These are phyloP conservation scores for Candida railenensis DNA, from an alignment of 805 yeast species.

Conservation along the genomic window DNA sequence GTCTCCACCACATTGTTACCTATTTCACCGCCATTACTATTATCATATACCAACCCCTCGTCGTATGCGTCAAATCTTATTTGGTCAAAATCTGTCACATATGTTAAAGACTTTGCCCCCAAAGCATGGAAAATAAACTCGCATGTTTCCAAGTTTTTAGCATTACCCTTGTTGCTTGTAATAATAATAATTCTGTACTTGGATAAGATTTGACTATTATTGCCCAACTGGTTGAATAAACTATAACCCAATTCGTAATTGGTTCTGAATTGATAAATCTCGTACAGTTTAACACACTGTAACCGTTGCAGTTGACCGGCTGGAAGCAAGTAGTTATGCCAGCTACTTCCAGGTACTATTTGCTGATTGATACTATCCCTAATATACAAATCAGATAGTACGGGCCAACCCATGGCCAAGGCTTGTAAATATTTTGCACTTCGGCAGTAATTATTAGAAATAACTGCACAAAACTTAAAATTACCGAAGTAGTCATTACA, in stretches of 20 bases:
- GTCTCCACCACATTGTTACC: not conserved
- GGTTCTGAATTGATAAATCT: slow-evolving; percentile 42
- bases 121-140: slow-evolving; percentile 46
- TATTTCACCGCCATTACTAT: slow-evolving; percentile 10
- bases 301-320: slow-evolving; percentile 64
- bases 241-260: slow-evolving; percentile 29
- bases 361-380: slow-evolving; percentile 37
- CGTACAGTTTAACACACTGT: slow-evolving; percentile 45
- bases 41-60: slow-evolving; percentile 27
- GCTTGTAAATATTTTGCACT: slow-evolving; percentile 77
- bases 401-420: slow-evolving; percentile 84
- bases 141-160: slow-evolving; percentile 31
- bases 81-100: slow-evolving; percentile 5
- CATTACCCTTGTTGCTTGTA: slow-evolving; percentile 22
- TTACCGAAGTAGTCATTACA: slow-evolving; percentile 9
- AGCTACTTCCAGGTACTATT: slow-evolving; percentile 24
- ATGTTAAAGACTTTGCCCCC: slow-evolving; percentile 35
- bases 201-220: slow-evolving; percentile 36
- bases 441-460: slow-evolving; percentile 58
- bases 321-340: slow-evolving; percentile 63
- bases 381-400: slow-evolving; percentile 59
- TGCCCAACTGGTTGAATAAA: slow-evolving; percentile 41
- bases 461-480: slow-evolving; percentile 60
- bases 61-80: slow-evolving; percentile 3
- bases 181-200: slow-evolving; percentile 36